Conservation (phyloP, 2,329 filamentous ascomycete species). For the Byssoonygena ceratinophila region DNA sequence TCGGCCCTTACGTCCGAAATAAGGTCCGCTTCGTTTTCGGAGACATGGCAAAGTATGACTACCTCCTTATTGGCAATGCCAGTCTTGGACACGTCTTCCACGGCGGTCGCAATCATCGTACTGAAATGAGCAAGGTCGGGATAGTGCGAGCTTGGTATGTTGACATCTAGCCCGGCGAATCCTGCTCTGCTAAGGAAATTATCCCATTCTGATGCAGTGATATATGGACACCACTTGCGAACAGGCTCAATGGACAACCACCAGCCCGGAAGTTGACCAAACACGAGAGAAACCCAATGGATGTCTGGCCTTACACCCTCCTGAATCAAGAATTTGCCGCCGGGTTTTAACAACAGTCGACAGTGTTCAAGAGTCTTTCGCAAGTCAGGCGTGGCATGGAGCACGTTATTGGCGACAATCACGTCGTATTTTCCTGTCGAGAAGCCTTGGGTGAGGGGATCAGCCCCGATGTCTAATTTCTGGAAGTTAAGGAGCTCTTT, state of each 20-base stretch:
- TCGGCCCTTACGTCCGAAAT: neutral
- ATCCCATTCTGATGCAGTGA: constrained; percentile 6
- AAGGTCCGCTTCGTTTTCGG: neutral
- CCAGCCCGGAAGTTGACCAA: constrained; percentile 20
- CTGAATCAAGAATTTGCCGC: constrained; percentile 36
- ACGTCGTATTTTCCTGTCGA: constrained; percentile 27
- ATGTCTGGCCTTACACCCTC: constrained; percentile 28
- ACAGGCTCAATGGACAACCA: constrained; percentile 17
- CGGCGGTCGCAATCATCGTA: constrained; percentile 15
- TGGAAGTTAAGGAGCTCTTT: constrained; percentile 27
- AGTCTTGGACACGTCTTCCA: constrained; percentile 2
- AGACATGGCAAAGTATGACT: constrained; percentile 7
- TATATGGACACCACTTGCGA: constrained; percentile 7
- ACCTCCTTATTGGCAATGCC: neutral
- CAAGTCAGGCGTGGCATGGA: constrained; percentile 30
- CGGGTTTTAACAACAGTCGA: constrained; percentile 33
- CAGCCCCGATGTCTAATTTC: constrained; percentile 27
- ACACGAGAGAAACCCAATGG: constrained; percentile 15
- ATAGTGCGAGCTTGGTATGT: constrained; percentile 10
- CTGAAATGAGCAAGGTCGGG: constrained; percentile 15
- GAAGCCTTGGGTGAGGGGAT: constrained; percentile 30
- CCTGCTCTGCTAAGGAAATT: neutral
- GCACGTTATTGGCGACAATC: constrained; percentile 30
- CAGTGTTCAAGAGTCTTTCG: constrained; percentile 27
- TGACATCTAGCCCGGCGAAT: constrained; percentile 10